A percentile compares a stretch with the other conserved stretches of the same genome.
phyloP scores from a whole-genome alignment of 306 rosid species.

The Acacia melanoxylon region DNA sequence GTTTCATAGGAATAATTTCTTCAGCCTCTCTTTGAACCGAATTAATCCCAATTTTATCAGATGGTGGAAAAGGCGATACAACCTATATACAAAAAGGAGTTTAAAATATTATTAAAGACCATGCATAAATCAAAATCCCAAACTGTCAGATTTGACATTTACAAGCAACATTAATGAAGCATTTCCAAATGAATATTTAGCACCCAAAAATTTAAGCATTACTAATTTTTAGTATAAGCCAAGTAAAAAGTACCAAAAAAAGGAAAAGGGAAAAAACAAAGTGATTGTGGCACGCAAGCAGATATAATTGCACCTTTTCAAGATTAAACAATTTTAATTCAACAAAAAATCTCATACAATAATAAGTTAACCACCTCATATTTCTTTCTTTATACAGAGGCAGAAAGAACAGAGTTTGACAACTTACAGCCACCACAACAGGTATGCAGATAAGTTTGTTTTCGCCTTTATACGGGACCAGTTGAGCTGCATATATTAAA shows the following conservation, averaged over 20 bases:
- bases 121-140: neutral
- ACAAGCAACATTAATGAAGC: neutral
- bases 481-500: constrained; percentile 14
- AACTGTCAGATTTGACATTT: neutral
- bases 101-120: neutral
- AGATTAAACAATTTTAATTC: neutral
- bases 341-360: neutral
- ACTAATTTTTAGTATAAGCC: neutral
- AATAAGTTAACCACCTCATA: neutral
- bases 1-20: constrained; percentile 21
- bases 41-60: constrained; percentile 17
- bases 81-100: neutral
- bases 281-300: neutral
- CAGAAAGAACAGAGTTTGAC: constrained; percentile 12
- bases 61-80: constrained; percentile 14
- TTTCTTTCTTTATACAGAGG: neutral
- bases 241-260: neutral
- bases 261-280: neutral
- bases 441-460: constrained; percentile 17
- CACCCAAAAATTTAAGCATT: neutral
- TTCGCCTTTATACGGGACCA: neutral
- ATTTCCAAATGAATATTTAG: neutral
- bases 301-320: neutral
- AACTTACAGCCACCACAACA: constrained; percentile 22
- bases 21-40: constrained; percentile 21